Evolutionary conservation across 2,329 filamentous ascomycete species (phyloP).

Genomic region (Ophiostoma ips): DNA sequence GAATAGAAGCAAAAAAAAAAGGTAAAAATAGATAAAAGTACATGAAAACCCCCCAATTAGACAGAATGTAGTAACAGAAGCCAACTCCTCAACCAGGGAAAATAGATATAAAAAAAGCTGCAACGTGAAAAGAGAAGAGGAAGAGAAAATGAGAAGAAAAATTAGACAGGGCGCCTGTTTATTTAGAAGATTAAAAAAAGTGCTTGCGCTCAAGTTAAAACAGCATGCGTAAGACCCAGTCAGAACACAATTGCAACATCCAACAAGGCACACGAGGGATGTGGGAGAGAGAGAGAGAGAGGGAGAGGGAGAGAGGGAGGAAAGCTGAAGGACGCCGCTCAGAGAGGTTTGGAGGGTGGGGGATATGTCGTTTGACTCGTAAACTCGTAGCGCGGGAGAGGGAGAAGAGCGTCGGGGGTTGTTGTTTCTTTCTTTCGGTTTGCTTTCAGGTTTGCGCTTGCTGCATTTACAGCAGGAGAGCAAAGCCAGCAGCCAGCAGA

Average conservation of each 20-base stretch:
- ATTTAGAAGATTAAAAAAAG: not conserved
- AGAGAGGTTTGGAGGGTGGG: not conserved
- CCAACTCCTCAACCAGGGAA: conserved; percentile 7
- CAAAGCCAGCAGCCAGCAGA: conserved; percentile 20
- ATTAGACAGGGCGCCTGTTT: conserved; percentile 4
- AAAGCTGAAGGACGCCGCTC: not conserved
- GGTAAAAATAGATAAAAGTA: not conserved
- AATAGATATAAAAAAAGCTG: not conserved
- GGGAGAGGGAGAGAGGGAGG: not conserved
- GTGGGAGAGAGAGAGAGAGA: not conserved
- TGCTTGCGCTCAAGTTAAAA: conserved; percentile 5
- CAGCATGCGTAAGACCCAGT: conserved; percentile 7
- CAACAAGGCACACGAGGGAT: conserved; percentile 11
- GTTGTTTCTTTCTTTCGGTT: not conserved
- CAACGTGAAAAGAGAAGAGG: not conserved
- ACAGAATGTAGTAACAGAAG: conserved; percentile 1
- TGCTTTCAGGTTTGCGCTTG: not conserved
- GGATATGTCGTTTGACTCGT: conserved; percentile 10
- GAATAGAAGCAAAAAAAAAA: not conserved
- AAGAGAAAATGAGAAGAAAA: not conserved
- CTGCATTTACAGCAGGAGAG: conserved; percentile 12
- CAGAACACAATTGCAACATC: conserved; percentile 6
- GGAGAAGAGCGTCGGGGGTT: too few species aligned
- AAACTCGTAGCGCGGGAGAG: conserved; percentile 11
- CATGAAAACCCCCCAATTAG: conserved; percentile 1